These are phyloP conservation scores for Botrytis fragariae DNA, from an alignment of 2,329 filamentous ascomycete species.

Conservation along the genomic window DNA sequence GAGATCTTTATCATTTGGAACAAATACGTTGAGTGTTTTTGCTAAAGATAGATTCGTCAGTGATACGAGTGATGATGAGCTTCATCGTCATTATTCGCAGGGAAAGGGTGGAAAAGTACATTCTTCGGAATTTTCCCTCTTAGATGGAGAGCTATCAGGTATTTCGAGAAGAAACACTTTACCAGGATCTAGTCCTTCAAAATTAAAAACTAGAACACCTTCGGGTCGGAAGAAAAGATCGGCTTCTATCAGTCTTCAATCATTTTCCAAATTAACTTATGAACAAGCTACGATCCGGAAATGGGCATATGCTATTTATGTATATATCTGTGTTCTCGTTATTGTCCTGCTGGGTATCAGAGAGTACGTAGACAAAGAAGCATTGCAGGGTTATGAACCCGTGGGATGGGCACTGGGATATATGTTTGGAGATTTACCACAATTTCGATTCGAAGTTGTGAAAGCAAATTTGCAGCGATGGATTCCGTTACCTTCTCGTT, in stretches of 20 bases:
- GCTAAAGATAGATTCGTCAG: conserved; percentile 24
- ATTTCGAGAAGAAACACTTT: conserved; percentile 50
- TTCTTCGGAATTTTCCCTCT: background rate
- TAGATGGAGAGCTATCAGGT: conserved; percentile 2
- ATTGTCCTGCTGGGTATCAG: conserved; percentile 72
- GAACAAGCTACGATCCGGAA: conserved; percentile 73
- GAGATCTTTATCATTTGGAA: conserved; percentile 25
- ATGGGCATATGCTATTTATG: conserved; percentile 78
- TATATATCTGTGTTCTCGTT: conserved; percentile 65
- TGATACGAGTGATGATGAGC: conserved; percentile 32
- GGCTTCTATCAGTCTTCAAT: conserved; percentile 61
- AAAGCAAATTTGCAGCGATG: conserved; percentile 68
- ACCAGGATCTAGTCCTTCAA: conserved; percentile 42
- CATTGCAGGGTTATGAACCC: conserved; percentile 72
- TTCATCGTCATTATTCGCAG: background rate
- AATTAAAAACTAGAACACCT: conserved; percentile 47
- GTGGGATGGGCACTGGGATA: conserved; percentile 93
- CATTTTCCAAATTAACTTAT: conserved; percentile 78
- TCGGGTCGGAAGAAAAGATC: conserved; percentile 65
- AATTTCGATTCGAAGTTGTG: conserved; percentile 69
- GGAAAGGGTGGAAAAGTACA: background rate
- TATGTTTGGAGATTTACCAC: conserved; percentile 73
- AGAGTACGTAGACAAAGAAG: conserved; percentile 62
- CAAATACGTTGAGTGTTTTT: conserved; percentile 25
- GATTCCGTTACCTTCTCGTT: conserved; percentile 65